A percentile compares a stretch with the other conserved stretches of the same genome.
Conservation (phyloP, 192 early-diverging fungal genomes). For the Allomyces arbusculus region DNA sequence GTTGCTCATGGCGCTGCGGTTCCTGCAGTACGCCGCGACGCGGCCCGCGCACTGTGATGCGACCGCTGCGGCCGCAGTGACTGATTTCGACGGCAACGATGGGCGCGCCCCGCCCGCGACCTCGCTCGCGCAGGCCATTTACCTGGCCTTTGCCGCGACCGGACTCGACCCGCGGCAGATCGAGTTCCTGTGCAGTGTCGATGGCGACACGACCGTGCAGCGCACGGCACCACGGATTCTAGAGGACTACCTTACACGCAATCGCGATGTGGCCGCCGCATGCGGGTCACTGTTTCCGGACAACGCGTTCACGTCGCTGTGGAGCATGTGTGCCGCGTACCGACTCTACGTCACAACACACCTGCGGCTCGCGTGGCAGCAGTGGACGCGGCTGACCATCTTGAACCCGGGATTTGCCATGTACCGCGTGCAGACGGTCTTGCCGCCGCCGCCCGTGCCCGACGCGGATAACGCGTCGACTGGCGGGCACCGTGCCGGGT, state of each 20-base stretch:
- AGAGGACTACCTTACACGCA: neutral
- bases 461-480: neutral
- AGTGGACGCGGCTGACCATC: neutral
- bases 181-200: neutral
- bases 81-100: no score
- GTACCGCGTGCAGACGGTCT: neutral
- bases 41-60: neutral
- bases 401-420: neutral
- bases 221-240: neutral
- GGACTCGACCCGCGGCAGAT: neutral
- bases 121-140: neutral
- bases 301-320: neutral
- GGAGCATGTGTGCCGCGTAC: neutral
- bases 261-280: neutral
- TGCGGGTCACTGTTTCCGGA: neutral
- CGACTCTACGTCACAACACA: neutral
- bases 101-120: neutral
- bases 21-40: neutral
- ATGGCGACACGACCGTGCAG: neutral
- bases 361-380: neutral
- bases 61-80: no score
- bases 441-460: neutral
- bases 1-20: conserved; percentile 42
- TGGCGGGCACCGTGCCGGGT: no score
- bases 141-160: neutral